Percentiles rank a stretch among this genome's conserved stretches.
phyloP scores from a whole-genome alignment of 768 basidiomycete genomes.

The Mycena pura region DNA sequence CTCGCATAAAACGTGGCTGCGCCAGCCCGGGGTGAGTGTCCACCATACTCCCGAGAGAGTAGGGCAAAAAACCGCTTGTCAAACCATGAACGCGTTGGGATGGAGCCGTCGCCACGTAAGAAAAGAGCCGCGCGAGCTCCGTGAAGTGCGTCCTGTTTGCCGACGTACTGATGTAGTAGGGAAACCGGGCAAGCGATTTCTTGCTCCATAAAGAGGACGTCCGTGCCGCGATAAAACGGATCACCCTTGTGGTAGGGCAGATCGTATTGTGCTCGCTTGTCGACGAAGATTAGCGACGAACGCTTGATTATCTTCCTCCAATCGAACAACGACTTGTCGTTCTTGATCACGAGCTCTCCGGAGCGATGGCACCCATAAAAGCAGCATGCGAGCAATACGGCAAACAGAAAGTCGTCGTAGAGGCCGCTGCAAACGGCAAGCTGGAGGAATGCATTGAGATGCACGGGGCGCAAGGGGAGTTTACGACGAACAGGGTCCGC shows the following conservation, averaged over 20 bases:
- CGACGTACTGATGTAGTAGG: slow-evolving; percentile 23
- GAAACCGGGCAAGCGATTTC: slow-evolving; percentile 27
- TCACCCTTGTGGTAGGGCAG: slow-evolving; percentile 40
- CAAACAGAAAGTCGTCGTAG: slow-evolving; percentile 35
- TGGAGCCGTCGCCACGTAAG: slow-evolving; percentile 27
- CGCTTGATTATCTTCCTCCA: slow-evolving; percentile 36
- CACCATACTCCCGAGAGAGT: slow-evolving; percentile 24
- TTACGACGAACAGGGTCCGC: slow-evolving; percentile 32
- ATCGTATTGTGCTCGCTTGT: slow-evolving; percentile 25
- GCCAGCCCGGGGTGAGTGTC: slow-evolving; percentile 32
- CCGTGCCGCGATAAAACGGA: slow-evolving; percentile 34
- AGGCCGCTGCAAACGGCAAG: not conserved
- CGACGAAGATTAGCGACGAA: slow-evolving; percentile 24
- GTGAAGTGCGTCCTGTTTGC: slow-evolving; percentile 20
- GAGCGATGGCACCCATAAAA: slow-evolving; percentile 38
- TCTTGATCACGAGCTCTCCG: slow-evolving; percentile 30
- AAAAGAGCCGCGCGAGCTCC: slow-evolving; percentile 24
- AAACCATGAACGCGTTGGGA: slow-evolving; percentile 32
- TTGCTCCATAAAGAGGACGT: slow-evolving; percentile 29
- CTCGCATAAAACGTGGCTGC: slow-evolving; percentile 35
- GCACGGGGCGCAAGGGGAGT: slow-evolving; percentile 24
- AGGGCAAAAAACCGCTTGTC: slow-evolving; percentile 26
- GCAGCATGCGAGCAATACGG: slow-evolving; percentile 28
- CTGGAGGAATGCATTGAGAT: slow-evolving; percentile 26
- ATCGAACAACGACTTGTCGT: slow-evolving; percentile 21